Evolutionary conservation across 2,329 filamentous ascomycete species (phyloP).

Genomic region (Fusarium sp.): DNA sequence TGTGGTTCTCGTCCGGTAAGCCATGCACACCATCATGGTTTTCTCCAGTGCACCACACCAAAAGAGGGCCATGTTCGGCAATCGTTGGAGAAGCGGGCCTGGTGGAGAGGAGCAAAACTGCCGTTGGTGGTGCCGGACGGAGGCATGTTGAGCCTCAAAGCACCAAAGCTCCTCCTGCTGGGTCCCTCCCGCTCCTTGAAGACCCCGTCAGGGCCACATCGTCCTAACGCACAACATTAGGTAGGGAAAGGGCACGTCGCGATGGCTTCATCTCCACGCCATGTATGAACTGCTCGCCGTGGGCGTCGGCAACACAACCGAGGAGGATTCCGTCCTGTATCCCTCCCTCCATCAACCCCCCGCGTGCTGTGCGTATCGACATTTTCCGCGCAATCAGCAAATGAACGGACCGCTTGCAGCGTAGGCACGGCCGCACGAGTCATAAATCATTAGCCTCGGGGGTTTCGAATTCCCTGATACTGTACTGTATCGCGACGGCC

Average conservation of each 20-base stretch:
- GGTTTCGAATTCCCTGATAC: constrained; percentile 33
- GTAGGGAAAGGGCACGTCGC: constrained; percentile 17
- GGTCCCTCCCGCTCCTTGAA: constrained; percentile 42
- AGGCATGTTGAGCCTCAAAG: constrained; percentile 42
- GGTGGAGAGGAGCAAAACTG: constrained; percentile 43
- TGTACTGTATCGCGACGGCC: constrained; percentile 22
- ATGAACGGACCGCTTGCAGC: constrained; percentile 22
- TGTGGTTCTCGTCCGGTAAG: constrained; percentile 11
- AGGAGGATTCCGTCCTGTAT: not conserved
- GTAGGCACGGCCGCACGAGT: constrained; percentile 38
- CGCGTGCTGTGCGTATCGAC: not conserved
- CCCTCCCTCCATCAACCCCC: constrained; percentile 2
- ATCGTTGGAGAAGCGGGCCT: constrained; percentile 49
- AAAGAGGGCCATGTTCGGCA: constrained; percentile 44
- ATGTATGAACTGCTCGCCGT: not conserved
- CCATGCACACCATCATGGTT: constrained; percentile 16
- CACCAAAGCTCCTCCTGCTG: constrained; percentile 40
- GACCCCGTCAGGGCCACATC: constrained; percentile 41
- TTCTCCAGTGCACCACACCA: constrained; percentile 30
- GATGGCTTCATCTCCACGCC: constrained; percentile 40
- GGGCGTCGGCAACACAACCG: constrained; percentile 1
- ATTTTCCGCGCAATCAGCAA: constrained; percentile 15
- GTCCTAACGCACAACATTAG: constrained; percentile 20
- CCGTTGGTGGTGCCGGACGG: constrained; percentile 42
- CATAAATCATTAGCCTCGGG: constrained; percentile 41